Conservation (phyloP, 2,329 filamentous ascomycete species). For the Coniella lustricola region DNA sequence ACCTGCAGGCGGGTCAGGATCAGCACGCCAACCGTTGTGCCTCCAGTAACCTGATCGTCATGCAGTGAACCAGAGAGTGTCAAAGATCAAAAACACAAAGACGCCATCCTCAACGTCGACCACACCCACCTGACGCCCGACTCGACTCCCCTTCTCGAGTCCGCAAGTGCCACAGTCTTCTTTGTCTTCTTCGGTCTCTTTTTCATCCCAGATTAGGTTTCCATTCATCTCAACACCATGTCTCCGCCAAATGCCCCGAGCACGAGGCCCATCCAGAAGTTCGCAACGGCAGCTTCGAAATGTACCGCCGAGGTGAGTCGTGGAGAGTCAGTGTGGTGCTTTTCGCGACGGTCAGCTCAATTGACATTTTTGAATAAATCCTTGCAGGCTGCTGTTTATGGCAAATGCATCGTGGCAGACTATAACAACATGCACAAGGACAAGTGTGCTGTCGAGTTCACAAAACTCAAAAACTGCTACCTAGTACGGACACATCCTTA, state of each 20-base stretch:
- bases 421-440: slow-evolving; percentile 88
- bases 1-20: too few relatives aligned
- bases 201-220: not conserved
- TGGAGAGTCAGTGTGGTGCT: not conserved
- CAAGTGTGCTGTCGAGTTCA: slow-evolving; percentile 80
- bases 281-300: slow-evolving; percentile 47
- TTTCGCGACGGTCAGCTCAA: not conserved
- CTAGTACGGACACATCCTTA: slow-evolving; percentile 50
- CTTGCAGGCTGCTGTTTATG: slow-evolving; percentile 70
- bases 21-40: too few relatives aligned
- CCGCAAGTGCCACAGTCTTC: too few relatives aligned
- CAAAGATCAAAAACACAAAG: not conserved
- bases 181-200: not conserved
- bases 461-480: slow-evolving; percentile 80
- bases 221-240: slow-evolving; percentile 6
- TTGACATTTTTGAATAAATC: not conserved
- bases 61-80: not conserved
- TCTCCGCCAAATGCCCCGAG: slow-evolving; percentile 22
- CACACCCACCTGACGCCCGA: too few relatives aligned
- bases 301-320: slow-evolving; percentile 46
- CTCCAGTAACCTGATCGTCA: too few relatives aligned
- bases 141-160: too few relatives aligned
- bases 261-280: slow-evolving; percentile 45
- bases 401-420: slow-evolving; percentile 83
- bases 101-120: too few relatives aligned